These are phyloP conservation scores for Fusarium torulosum DNA, from an alignment of 2,329 filamentous ascomycete genomes.

Conservation along the genomic window DNA sequence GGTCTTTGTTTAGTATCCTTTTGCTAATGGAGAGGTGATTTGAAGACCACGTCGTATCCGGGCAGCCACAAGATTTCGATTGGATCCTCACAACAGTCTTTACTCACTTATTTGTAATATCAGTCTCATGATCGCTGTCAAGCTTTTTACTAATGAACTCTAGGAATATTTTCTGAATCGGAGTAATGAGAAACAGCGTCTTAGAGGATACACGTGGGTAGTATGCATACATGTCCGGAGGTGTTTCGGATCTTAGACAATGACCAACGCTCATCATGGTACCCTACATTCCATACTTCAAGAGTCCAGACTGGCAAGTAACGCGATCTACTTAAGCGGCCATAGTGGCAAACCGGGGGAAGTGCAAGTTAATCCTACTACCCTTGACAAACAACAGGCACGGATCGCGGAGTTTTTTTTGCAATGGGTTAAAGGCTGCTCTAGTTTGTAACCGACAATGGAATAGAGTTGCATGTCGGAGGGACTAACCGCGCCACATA, in stretches of 20 bases:
- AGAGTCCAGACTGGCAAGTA: not conserved
- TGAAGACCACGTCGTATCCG: not conserved
- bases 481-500: conserved; percentile 12
- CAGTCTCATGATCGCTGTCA: not conserved
- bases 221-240: not conserved
- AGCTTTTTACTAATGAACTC: not conserved
- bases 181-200: not conserved
- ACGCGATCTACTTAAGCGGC: not conserved
- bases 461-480: not conserved
- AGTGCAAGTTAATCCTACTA: not conserved
- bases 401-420: not conserved
- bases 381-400: not conserved
- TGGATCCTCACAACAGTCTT: not conserved
- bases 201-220: not conserved
- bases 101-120: not conserved
- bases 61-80: not conserved
- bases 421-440: not conserved
- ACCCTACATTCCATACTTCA: conserved; percentile 1
- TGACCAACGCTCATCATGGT: not conserved
- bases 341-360: not conserved
- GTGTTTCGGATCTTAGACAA: not conserved
- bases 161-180: not conserved
- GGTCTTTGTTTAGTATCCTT: not conserved
- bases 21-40: not conserved
- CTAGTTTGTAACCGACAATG: not conserved